These are phyloP conservation scores for Hansenula lynferdii DNA, from an alignment of 1,139 yeast genomes.

Conservation along the genomic window DNA sequence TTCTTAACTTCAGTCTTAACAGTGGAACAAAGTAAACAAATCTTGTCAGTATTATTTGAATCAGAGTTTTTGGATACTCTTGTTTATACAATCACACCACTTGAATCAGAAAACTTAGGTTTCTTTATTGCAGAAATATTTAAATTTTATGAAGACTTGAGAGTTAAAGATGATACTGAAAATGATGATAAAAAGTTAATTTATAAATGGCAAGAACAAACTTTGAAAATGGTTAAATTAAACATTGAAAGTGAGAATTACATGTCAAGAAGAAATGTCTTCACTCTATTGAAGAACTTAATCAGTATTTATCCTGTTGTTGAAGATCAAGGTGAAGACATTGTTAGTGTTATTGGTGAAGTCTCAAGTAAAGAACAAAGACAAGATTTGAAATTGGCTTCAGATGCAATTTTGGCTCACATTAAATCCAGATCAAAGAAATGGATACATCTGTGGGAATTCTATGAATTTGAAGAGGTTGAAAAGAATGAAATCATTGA, in stretches of 20 bases:
- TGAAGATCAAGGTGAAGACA: constrained; percentile 58
- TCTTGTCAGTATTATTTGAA: constrained; percentile 48
- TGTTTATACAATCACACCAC: constrained; percentile 64
- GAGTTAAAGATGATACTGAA: constrained; percentile 17
- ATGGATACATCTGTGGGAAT: constrained; percentile 60
- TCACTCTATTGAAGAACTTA: constrained; percentile 69
- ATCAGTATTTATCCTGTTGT: constrained; percentile 64
- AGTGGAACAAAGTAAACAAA: constrained; percentile 32
- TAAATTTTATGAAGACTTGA: constrained; percentile 31
- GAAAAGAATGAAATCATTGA: constrained; percentile 25
- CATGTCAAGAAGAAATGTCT: constrained; percentile 78
- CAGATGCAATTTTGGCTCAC: constrained; percentile 73
- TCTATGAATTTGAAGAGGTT: constrained; percentile 38
- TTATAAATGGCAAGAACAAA: constrained; percentile 49
- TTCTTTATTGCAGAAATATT: constrained; percentile 62
- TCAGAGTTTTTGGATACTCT: constrained; percentile 51
- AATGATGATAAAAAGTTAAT: constrained; percentile 39
- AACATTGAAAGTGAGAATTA: constrained; percentile 59
- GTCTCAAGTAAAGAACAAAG: constrained; percentile 55
- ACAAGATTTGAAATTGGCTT: constrained; percentile 77
- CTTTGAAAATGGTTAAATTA: constrained; percentile 41
- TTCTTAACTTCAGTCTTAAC: constrained; percentile 52
- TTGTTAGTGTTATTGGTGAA: constrained; percentile 43
- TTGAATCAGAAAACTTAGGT: constrained; percentile 82
- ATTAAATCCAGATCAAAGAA: constrained; percentile 51